Percentiles rank a stretch among this genome's conserved stretches.
These are phyloP conservation scores for Halophytophthora batemanensis DNA, from an alignment of 352 stramenopile genomes.

Conservation along the genomic window DNA sequence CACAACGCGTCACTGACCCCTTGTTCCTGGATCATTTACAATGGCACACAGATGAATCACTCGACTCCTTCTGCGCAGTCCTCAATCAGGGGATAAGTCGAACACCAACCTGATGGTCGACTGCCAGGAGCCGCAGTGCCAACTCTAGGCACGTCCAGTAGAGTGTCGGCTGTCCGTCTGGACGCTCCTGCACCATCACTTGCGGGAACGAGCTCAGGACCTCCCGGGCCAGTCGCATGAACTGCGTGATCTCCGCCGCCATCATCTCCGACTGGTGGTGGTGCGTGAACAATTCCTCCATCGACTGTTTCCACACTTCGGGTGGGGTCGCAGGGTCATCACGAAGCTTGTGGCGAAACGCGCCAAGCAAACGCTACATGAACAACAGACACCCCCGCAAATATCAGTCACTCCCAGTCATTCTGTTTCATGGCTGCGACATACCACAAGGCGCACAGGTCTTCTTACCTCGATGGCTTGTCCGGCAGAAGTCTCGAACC, in stretches of 20 bases:
- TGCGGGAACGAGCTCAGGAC: constrained; percentile 44
- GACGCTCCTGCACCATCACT: constrained; percentile 22
- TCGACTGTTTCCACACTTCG: constrained; percentile 17
- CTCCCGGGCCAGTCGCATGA: constrained; percentile 40
- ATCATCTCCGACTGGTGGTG: constrained; percentile 36
- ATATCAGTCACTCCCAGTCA: too few species aligned
- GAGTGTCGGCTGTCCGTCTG: constrained; percentile 22
- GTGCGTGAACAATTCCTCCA: constrained; percentile 34
- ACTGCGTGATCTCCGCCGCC: constrained; percentile 46
- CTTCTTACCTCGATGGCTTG: constrained; percentile 28
- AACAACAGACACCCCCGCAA: not conserved
- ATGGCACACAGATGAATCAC: not conserved
- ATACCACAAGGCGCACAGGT: not conserved
- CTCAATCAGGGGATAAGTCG: not conserved
- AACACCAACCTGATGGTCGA: constrained; percentile 52
- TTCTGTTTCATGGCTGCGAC: too few species aligned
- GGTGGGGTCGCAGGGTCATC: constrained; percentile 22
- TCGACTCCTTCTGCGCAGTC: too few species aligned
- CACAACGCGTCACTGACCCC: constrained; percentile 66
- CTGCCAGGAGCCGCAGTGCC: constrained; percentile 42
- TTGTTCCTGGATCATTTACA: constrained; percentile 28
- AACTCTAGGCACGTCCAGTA: constrained; percentile 47
- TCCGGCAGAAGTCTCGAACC: constrained; percentile 21
- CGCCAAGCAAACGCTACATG: constrained; percentile 29
- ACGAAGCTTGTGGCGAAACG: constrained; percentile 42